A percentile compares a stretch with the other conserved stretches of the same genome.
Evolutionary conservation across 1,284 basidiomycete species (phyloP).

Genomic region (Melampsora abietis-canadensis): DNA sequence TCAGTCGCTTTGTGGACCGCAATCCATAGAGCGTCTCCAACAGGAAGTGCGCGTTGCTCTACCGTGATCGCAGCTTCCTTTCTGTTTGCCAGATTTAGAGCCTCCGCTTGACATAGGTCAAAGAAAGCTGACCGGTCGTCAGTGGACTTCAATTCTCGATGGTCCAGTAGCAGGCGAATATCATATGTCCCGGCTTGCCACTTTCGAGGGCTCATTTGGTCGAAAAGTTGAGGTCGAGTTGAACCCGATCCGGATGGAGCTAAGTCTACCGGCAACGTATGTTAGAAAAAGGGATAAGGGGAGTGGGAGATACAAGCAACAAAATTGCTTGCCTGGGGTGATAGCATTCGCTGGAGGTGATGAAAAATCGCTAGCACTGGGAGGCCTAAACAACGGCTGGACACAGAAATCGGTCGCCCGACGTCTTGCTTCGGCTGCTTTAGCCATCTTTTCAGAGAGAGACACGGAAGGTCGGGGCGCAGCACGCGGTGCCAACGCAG

Average conservation of each 20-base stretch:
- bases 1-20: constrained; percentile 54
- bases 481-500: too few species aligned
- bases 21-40: constrained; percentile 63
- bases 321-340: background rate
- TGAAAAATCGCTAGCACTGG: background rate
- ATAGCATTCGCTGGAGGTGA: background rate
- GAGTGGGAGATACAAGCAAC: background rate
- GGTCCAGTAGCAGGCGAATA: constrained; percentile 59
- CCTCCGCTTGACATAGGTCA: constrained; percentile 52
- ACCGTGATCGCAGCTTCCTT: constrained; percentile 54
- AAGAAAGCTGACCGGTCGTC: constrained; percentile 53
- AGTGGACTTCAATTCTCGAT: constrained; percentile 56
- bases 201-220: constrained; percentile 53
- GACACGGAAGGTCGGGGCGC: background rate
- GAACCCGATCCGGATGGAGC: constrained; percentile 40
- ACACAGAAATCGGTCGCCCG: background rate
- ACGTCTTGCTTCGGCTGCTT: background rate
- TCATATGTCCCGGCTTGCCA: constrained; percentile 58
- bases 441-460: background rate
- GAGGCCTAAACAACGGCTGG: background rate
- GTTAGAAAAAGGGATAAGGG: constrained; percentile 33
- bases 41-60: constrained; percentile 57
- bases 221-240: constrained; percentile 46
- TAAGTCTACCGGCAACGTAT: background rate
- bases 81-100: background rate